A percentile compares a stretch with the other conserved stretches of the same genome.
Evolutionary conservation across 2,329 filamentous ascomycete species (phyloP).

Genomic region (Fusarium mangiferae): DNA sequence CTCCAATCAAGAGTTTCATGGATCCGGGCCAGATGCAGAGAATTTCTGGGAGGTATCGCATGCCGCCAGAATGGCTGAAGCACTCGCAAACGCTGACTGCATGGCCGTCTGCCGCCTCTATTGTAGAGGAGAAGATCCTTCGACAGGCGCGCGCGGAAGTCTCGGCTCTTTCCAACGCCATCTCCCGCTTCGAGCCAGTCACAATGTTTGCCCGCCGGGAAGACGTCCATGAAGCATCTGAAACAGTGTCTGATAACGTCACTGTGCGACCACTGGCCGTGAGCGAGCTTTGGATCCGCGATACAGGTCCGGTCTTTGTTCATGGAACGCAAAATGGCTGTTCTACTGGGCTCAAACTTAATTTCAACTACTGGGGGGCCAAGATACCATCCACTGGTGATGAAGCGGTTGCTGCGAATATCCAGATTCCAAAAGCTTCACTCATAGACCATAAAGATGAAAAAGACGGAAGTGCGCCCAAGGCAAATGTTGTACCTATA

Average conservation of each 20-base stretch:
- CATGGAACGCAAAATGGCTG: background rate
- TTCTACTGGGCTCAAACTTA: slow-evolving; percentile 36
- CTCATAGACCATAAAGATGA: background rate
- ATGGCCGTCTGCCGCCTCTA: slow-evolving; percentile 17
- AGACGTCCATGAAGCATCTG: background rate
- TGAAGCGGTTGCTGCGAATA: slow-evolving; percentile 14
- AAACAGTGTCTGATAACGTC: slow-evolving; percentile 7
- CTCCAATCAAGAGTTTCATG: background rate
- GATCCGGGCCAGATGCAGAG: background rate
- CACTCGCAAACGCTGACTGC: slow-evolving; percentile 27
- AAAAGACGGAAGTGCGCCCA: background rate
- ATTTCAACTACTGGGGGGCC: slow-evolving; percentile 47
- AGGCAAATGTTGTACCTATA: background rate
- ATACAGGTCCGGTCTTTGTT: slow-evolving; percentile 43
- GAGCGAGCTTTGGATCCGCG: slow-evolving; percentile 45
- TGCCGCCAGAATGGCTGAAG: slow-evolving; percentile 28
- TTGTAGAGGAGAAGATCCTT: background rate
- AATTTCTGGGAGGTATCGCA: background rate
- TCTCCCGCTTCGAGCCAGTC: slow-evolving; percentile 43
- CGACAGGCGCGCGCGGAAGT: slow-evolving; percentile 32
- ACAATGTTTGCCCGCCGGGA: slow-evolving; percentile 28
- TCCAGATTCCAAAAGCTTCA: background rate
- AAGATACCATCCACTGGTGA: slow-evolving; percentile 26
- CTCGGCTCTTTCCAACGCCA: slow-evolving; percentile 38
- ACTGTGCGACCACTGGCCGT: slow-evolving; percentile 2